Conservation (phyloP, 140 eudicot genomes). For the Senecio squalidus region DNA sequence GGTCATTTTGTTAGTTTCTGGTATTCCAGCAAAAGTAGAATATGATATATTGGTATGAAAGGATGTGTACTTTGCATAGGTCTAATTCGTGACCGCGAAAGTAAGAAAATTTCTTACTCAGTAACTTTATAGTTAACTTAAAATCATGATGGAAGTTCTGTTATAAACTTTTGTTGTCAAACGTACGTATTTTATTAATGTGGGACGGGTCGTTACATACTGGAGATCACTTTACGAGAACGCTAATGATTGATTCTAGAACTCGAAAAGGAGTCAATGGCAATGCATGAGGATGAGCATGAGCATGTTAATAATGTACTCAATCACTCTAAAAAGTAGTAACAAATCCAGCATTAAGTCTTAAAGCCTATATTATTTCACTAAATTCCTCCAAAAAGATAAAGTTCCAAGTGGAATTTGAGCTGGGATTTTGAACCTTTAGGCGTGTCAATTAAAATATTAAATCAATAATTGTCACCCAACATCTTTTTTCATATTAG, state of each 20-base stretch:
- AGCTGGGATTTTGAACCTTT: conserved; percentile 19
- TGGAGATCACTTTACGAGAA: no score
- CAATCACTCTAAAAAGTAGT: conserved; percentile 27
- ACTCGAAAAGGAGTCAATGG: conserved; percentile 17
- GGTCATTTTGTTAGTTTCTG: conserved; percentile 2
- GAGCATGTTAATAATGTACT: conserved; percentile 27
- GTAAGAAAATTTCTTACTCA: no score
- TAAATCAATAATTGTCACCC: conserved; percentile 6
- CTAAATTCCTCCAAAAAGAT: conserved; percentile 18
- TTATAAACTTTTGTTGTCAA: no score
- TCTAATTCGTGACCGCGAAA: no score
- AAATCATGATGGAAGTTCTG: no score
- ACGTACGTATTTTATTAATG: no score
- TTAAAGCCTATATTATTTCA: conserved; percentile 21
- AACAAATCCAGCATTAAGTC: conserved; percentile 28
- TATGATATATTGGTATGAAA: background rate
- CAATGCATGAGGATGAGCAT: conserved; percentile 27
- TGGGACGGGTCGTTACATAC: no score
- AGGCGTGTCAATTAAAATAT: conserved; percentile 27
- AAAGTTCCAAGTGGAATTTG: conserved; percentile 24
- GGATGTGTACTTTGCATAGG: background rate
- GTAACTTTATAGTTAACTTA: no score
- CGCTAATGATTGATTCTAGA: background rate
- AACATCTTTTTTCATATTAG: background rate
- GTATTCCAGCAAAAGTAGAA: background rate